Evolutionary conservation across 176 grass and related monocot genomes (phyloP), one percentile per base, ranked within the genome.

Genomic region (Musa troglodytarum): DNA sequence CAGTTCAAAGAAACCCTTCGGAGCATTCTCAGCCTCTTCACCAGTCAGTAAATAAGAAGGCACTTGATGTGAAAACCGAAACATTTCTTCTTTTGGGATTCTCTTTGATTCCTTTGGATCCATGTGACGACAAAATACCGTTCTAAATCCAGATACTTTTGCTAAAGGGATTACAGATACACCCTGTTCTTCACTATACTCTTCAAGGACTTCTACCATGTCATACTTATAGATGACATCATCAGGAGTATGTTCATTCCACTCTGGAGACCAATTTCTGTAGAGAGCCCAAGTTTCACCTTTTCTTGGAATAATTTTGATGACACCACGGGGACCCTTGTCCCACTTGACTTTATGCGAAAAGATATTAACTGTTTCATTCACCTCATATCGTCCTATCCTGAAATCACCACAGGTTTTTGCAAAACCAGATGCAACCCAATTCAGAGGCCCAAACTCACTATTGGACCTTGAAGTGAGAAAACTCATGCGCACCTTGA

Each of bases 401-500:
- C 84, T 72, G 49, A 89, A 89, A 78, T 89, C 84, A 59, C 87
- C 87, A 72, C 87, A 89, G 13, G 80, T 83, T 81, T 89, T 89
- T 71, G 81, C 78, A 78, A 89, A 89, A 61, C 88, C 88, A 78
- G 81, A 81, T 67, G 83, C 82, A 78, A 72, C 84, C 88, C 81
- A 89, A 54, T 78, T 76, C 65, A 86, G 67, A 54, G 81, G 67
- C 54, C 84, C 87, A 86, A 86, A 89, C 54, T 89, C 81, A 72
- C 70, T 81, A 71, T 86, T 89, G 2, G 81, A 78, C 65, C 69
- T 89, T 61, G 87, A 81, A 53, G 81, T 57, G 10, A 89, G 84
- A 83, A 83, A 89, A 73, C 87, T 86, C 63, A 86, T 81, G 53
- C 57, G 80, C 22, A 89, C 9, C 77, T 81, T 78, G 76, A 89